phyloP scores from a whole-genome alignment of 2,329 filamentous ascomycete genomes.

The Colletotrichum caudatum region DNA sequence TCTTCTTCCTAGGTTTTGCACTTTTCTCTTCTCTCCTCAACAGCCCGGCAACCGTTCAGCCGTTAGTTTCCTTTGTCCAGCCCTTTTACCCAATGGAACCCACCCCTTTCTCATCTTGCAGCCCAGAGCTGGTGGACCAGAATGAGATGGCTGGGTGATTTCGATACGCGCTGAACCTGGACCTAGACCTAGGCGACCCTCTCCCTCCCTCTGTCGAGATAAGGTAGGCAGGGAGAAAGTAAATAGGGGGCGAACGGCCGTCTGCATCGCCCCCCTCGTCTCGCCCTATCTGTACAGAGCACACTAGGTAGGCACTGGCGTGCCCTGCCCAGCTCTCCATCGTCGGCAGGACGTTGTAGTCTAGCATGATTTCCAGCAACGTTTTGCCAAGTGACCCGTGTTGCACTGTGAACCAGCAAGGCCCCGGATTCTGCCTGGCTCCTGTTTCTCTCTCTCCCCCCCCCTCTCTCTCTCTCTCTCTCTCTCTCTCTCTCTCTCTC shows the following conservation, averaged over 20 bases:
- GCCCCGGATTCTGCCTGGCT: background rate
- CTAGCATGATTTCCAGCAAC: background rate
- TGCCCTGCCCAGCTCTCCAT: background rate
- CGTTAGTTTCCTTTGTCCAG: constrained; percentile 9
- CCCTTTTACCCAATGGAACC: constrained; percentile 19
- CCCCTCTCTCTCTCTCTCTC: background rate
- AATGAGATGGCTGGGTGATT: constrained; percentile 40
- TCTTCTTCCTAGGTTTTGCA: background rate
- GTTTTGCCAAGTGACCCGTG: constrained; percentile 12
- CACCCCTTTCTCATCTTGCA: background rate
- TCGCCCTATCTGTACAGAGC: background rate
- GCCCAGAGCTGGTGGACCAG: constrained; percentile 19
- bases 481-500: background rate
- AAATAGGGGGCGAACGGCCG: constrained; percentile 14
- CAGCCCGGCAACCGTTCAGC: background rate
- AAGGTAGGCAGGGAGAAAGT: constrained; percentile 25
- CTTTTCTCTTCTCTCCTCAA: background rate
- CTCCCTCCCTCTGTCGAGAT: constrained; percentile 14
- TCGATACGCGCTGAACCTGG: constrained; percentile 38
- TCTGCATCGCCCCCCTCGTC: background rate
- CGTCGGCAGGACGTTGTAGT: constrained; percentile 12
- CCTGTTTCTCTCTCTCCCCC: no score
- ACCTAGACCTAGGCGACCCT: constrained; percentile 15
- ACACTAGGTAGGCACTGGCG: background rate
- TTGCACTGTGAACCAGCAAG: constrained; percentile 3